phyloP scores from a whole-genome alignment of 306 rosid species.

The Trifolium pratense region DNA sequence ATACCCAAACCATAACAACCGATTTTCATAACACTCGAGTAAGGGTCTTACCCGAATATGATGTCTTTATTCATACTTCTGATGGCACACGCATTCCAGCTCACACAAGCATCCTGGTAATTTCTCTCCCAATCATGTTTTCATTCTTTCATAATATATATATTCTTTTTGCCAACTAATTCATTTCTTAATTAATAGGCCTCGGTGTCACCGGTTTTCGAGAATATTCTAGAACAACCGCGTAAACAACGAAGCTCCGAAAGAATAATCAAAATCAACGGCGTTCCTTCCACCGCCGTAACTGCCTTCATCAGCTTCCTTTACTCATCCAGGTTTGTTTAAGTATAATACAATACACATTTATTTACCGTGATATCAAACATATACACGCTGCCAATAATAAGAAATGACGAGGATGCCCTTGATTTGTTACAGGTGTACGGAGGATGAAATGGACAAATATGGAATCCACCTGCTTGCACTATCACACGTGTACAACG shows the following conservation, averaged over 20 bases:
- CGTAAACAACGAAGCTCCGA: conserved; percentile 66
- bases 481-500: conserved; percentile 81
- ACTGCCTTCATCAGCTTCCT: conserved; percentile 68
- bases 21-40: conserved; percentile 25
- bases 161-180: not conserved
- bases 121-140: conserved; percentile 13
- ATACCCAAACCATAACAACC: conserved; percentile 35
- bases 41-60: conserved; percentile 72
- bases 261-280: conserved; percentile 68
- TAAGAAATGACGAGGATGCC: conserved; percentile 45
- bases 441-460: conserved; percentile 68
- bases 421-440: conserved; percentile 51
- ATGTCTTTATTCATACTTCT: conserved; percentile 68
- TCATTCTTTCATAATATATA: too few species aligned
- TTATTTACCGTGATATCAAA: too few species aligned
- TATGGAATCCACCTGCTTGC: conserved; percentile 81
- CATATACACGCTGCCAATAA: too few species aligned
- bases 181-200: conserved; percentile 48
- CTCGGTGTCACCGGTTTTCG: conserved; percentile 75
- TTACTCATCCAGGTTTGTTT: conserved; percentile 74
- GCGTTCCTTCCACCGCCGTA: conserved; percentile 83
- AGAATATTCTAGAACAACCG: conserved; percentile 70
- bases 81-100: conserved; percentile 74
- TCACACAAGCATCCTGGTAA: conserved; percentile 70
- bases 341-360: too few species aligned